A percentile compares a stretch with the other conserved stretches of the same genome.
phyloP scores from a whole-genome alignment of 768 basidiomycete species.

The Coprinopsis sp. region DNA sequence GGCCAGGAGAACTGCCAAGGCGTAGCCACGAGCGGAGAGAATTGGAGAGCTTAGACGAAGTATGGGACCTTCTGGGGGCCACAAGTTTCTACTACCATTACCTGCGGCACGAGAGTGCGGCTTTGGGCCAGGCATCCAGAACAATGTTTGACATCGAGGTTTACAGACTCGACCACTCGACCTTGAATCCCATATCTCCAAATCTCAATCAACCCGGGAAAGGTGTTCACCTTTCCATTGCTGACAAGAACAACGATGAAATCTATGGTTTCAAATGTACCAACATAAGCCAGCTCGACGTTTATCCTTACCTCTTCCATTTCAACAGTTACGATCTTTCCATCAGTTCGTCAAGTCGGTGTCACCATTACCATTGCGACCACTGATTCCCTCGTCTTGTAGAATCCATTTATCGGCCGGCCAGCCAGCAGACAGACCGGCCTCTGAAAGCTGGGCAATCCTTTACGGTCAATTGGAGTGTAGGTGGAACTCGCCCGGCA shows the following conservation, averaged over 20 bases:
- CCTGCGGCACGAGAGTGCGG: not conserved
- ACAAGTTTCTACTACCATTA: conserved; percentile 1
- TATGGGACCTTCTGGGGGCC: not conserved
- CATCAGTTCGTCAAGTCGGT: conserved; percentile 11
- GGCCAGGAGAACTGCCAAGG: not conserved
- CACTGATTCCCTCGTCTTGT: not conserved
- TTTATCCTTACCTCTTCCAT: conserved; percentile 17
- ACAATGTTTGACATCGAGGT: not conserved
- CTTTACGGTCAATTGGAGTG: conserved; percentile 6
- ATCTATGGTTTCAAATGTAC: conserved; percentile 9
- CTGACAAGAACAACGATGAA: not conserved
- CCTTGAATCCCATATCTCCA: not conserved
- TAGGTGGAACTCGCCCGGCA: not conserved
- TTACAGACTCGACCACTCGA: not conserved
- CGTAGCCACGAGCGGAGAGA: not conserved
- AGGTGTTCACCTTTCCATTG: conserved; percentile 1
- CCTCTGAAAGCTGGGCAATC: conserved; percentile 2
- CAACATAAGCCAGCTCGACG: conserved; percentile 7
- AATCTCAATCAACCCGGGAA: not conserved
- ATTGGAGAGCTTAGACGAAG: not conserved
- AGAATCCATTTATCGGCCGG: conserved; percentile 11
- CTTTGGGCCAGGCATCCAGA: not conserved
- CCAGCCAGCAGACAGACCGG: conserved; percentile 1
- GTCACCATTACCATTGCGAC: not conserved
- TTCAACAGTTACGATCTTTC: conserved; percentile 14